Evolutionary conservation across 2,329 filamentous ascomycete species (phyloP), one percentile per base, ranked within the genome.

Genomic region (Colletotrichum tamarilloi): DNA sequence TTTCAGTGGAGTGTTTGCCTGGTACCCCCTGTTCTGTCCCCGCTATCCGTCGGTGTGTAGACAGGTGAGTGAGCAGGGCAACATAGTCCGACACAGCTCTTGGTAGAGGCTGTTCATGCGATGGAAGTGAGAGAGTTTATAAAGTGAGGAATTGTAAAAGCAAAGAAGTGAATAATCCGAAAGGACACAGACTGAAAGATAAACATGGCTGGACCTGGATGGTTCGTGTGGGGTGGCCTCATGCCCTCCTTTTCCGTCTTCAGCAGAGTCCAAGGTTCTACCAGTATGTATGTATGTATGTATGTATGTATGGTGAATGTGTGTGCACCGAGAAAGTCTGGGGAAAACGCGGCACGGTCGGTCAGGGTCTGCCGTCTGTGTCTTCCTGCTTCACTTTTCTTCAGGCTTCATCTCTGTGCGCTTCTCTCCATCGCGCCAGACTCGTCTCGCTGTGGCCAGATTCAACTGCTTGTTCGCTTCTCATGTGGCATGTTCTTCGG

Each of bases 141-240:
- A 9, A 19, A 49, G 42, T 49, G 38, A 49, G 42, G 5, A 9
- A n/a, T 9, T 49, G 42, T n/a, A 49, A 1, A 49, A 4, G 16
- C 6, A 49, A 9, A 49, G 3, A 8, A 49, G 42, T 1, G 8
- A 9, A 5, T 7, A 49, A n/a, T 8, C n/a, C 42, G 19, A 19
- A 1, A 49, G 42, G 42, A 49, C 42, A 49, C 42, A 49, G 42
- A n/a, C 42, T 19, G 3, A 16, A 26, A 30, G 11, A 49, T 56
- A 35, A 64, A 58, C 59, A 67, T 64, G 59, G 60, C 67, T 52
- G 35, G 12, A 12, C 67, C 67, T 53, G 58, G 64, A 53, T 52
- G 35, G 57, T 62, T 68, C 49, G 35, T 57, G 63, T 57, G 63
- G 64, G 57, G 63, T 71, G 63, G 63, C 63, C 26, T 67, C 57